Percentiles rank a stretch among this genome's conserved stretches.
Evolutionary conservation across 169 alveolate genomes (phyloP).

Genomic region (Cryptosporidium tyzzeri): DNA sequence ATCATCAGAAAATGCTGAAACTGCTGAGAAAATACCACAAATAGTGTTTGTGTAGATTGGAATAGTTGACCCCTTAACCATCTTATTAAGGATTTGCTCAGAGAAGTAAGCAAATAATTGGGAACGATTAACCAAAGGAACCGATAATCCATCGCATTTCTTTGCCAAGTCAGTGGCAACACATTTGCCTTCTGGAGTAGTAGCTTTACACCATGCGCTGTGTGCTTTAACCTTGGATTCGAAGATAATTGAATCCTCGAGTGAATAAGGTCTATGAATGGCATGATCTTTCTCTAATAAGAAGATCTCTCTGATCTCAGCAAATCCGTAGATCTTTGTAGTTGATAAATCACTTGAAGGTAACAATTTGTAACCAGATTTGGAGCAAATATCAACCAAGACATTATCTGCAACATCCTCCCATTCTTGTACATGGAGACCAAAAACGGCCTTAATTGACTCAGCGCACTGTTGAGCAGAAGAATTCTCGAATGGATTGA

Average conservation of each 20-base stretch:
- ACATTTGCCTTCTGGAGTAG: conserved; percentile 71
- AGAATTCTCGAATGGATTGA: conserved; percentile 62
- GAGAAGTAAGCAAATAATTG: conserved; percentile 58
- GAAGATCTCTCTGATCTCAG: conserved; percentile 13
- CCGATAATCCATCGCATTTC: conserved; percentile 69
- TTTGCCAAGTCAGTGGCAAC: conserved; percentile 54
- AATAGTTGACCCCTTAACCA: conserved; percentile 41
- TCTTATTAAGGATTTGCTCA: conserved; percentile 37
- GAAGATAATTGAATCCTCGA: conserved; percentile 18
- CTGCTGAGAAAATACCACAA: conserved; percentile 25
- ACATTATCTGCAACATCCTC: conserved; percentile 26
- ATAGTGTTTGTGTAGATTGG: conserved; percentile 57
- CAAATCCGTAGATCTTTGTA: conserved; percentile 9
- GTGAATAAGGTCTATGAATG: conserved; percentile 35
- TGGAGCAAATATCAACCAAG: conserved; percentile 47
- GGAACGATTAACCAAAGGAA: conserved; percentile 42
- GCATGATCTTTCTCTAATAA: conserved; percentile 63
- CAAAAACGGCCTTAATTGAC: conserved; percentile 62
- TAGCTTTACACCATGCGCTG: conserved; percentile 48
- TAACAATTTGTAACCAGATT: conserved; percentile 57
- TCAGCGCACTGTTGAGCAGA: conserved; percentile 68
- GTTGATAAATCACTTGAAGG: conserved; percentile 30
- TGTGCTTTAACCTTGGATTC: conserved; percentile 61
- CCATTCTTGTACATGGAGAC: conserved; percentile 59
- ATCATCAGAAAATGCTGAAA: conserved; percentile 18